Percentiles rank a stretch among this genome's conserved stretches.
These are phyloP conservation scores for Dactylellina drechsleri DNA, from an alignment of 2,329 filamentous ascomycete genomes.

Conservation along the genomic window DNA sequence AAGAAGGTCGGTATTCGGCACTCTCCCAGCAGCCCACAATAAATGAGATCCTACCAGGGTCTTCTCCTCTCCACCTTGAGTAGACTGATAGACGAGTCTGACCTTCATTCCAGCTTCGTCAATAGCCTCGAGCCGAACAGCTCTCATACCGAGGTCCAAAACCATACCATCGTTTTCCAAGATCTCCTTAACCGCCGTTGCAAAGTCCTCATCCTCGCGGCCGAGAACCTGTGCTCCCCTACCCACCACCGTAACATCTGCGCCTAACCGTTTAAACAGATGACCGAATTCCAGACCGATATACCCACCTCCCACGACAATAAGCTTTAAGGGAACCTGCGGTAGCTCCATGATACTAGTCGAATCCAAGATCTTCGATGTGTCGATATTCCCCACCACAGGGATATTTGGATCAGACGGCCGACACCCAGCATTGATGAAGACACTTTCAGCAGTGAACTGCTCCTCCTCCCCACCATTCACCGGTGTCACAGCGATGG, in stretches of 20 bases:
- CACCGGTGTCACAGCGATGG: slow-evolving; percentile 60
- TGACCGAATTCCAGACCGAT: slow-evolving; percentile 69
- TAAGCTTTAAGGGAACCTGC: slow-evolving; percentile 64
- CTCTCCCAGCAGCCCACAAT: slow-evolving; percentile 66
- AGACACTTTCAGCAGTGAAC: slow-evolving; percentile 63
- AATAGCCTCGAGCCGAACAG: slow-evolving; percentile 15
- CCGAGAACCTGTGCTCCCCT: slow-evolving; percentile 62
- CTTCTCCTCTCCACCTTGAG: slow-evolving; percentile 50
- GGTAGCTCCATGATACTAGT: slow-evolving; percentile 66
- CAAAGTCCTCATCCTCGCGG: slow-evolving; percentile 66
- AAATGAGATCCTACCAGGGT: slow-evolving; percentile 64
- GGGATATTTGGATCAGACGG: slow-evolving; percentile 62
- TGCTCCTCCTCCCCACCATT: slow-evolving; percentile 59
- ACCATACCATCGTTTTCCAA: slow-evolving; percentile 64
- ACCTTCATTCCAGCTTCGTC: slow-evolving; percentile 32
- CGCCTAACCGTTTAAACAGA: slow-evolving; percentile 66
- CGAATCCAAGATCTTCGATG: slow-evolving; percentile 64
- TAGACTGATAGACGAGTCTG: slow-evolving; percentile 22
- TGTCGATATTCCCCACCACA: slow-evolving; percentile 62
- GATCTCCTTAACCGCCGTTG: slow-evolving; percentile 63
- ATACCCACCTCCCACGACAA: slow-evolving; percentile 68
- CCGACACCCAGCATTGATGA: slow-evolving; percentile 65
- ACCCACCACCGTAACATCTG: slow-evolving; percentile 66
- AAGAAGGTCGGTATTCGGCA: slow-evolving; percentile 66
- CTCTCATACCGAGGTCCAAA: slow-evolving; percentile 24